Conservation (phyloP, 2,329 filamentous ascomycete species). For the Apiospora sp. region DNA sequence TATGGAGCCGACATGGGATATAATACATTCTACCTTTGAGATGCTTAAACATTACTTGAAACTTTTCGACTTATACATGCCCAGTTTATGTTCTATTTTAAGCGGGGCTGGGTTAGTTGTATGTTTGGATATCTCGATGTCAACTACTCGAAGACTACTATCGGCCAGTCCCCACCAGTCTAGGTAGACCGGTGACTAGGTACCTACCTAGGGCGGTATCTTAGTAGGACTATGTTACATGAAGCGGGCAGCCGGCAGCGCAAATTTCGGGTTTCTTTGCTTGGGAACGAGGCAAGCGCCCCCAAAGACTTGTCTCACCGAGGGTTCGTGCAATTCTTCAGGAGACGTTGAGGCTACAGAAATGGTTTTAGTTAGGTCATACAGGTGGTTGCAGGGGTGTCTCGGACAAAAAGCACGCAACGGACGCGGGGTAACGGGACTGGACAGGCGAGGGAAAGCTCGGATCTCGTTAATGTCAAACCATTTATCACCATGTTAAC, state of each 20-base stretch:
- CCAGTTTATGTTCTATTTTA: too few species aligned
- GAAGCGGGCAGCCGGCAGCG: not conserved
- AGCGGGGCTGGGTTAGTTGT: not conserved
- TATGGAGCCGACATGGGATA: not conserved
- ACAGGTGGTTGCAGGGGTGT: not conserved
- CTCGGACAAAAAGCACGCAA: constrained; percentile 11
- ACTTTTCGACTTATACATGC: not conserved
- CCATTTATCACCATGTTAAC: constrained; percentile 7
- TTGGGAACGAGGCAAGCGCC: constrained; percentile 4
- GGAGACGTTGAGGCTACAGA: constrained; percentile 13
- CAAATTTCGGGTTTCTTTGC: not conserved
- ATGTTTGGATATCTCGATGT: not conserved
- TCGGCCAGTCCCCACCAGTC: not conserved
- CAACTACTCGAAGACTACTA: not conserved
- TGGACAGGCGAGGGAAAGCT: constrained; percentile 2
- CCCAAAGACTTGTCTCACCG: not conserved
- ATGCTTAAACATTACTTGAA: not conserved
- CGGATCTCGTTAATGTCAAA: constrained; percentile 12
- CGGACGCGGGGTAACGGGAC: constrained; percentile 15
- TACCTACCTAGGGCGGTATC: not conserved
- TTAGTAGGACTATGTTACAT: not conserved
- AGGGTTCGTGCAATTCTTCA: not conserved
- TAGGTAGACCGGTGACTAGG: not conserved
- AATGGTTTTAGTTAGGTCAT: not conserved
- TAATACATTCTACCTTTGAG: not conserved